Conservation (phyloP, 345 rosid species). For the Salix dunnii region DNA sequence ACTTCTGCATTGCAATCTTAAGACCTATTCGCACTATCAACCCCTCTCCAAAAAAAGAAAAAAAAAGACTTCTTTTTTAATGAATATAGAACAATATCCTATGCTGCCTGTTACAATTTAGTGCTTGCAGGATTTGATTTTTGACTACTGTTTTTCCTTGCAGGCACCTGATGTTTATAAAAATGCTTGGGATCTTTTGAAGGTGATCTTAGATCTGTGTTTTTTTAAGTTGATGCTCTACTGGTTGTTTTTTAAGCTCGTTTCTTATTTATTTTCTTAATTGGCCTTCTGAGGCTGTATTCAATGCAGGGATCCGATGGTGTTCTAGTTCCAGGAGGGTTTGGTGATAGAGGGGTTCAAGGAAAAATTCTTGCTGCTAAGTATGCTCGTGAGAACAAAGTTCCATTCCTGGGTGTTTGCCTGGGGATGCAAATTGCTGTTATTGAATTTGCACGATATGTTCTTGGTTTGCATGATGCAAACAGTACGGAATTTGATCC, state of each 20-base stretch:
- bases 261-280: background rate
- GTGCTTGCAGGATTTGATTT: constrained; percentile 1
- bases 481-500: constrained; percentile 86
- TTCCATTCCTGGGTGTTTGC: constrained; percentile 95
- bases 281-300: constrained; percentile 3
- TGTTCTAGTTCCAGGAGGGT: constrained; percentile 92
- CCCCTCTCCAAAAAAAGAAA: background rate
- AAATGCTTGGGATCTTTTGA: constrained; percentile 84
- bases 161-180: constrained; percentile 84
- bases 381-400: constrained; percentile 81
- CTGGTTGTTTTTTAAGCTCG: background rate
- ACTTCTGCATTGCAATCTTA: constrained; percentile 2
- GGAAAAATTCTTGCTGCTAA: constrained; percentile 97
- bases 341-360: constrained; percentile 93
- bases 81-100: background rate
- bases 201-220: constrained; percentile 37
- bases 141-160: constrained; percentile 18
- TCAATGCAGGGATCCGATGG: constrained; percentile 76
- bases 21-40: background rate
- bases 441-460: constrained; percentile 89
- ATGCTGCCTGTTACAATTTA: background rate
- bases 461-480: constrained; percentile 73
- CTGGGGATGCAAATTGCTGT: constrained; percentile 98
- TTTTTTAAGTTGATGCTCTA: constrained; percentile 1
- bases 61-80: background rate